Conservation (phyloP, 2,329 filamentous ascomycete genomes). For the Aspergillus sp. region DNA sequence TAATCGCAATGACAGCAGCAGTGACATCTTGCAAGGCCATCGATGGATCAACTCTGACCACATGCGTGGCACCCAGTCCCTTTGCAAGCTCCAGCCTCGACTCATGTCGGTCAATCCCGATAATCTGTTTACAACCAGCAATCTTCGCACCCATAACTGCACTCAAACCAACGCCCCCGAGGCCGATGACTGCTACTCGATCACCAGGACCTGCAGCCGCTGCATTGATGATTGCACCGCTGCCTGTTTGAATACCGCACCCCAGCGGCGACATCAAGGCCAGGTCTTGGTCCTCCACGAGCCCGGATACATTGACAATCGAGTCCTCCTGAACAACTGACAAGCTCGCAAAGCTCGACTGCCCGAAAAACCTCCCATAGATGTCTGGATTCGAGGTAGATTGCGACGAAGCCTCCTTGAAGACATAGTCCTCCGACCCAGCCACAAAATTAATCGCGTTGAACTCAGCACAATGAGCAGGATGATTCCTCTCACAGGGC, state of each 20-base stretch:
- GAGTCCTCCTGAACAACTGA: constrained; percentile 41
- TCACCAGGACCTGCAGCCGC: neutral
- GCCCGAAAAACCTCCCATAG: constrained; percentile 49
- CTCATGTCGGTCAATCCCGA: constrained; percentile 42
- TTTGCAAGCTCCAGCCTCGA: constrained; percentile 39
- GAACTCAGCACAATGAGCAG: constrained; percentile 52
- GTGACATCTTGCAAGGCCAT: constrained; percentile 26
- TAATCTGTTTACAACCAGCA: constrained; percentile 37
- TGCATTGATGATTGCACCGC: constrained; percentile 6
- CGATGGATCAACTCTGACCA: constrained; percentile 31
- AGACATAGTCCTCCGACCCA: constrained; percentile 5
- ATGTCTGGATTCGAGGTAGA: constrained; percentile 20
- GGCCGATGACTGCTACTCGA: constrained; percentile 35
- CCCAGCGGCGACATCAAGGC: constrained; percentile 27
- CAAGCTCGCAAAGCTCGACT: constrained; percentile 45
- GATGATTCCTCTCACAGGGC: constrained; percentile 47
- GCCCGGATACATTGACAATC: constrained; percentile 43
- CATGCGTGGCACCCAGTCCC: constrained; percentile 43
- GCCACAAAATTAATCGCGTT: constrained; percentile 46
- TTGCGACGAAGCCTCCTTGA: constrained; percentile 3
- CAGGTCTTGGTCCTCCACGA: constrained; percentile 36
- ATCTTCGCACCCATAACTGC: constrained; percentile 53
- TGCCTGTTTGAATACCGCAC: constrained; percentile 8
- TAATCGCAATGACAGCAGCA: constrained; percentile 36
- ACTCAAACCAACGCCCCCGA: constrained; percentile 49